Percentiles rank a stretch among this genome's conserved stretches.
These are phyloP conservation scores for Populus alba DNA, from an alignment of 345 rosid species.

Conservation along the genomic window DNA sequence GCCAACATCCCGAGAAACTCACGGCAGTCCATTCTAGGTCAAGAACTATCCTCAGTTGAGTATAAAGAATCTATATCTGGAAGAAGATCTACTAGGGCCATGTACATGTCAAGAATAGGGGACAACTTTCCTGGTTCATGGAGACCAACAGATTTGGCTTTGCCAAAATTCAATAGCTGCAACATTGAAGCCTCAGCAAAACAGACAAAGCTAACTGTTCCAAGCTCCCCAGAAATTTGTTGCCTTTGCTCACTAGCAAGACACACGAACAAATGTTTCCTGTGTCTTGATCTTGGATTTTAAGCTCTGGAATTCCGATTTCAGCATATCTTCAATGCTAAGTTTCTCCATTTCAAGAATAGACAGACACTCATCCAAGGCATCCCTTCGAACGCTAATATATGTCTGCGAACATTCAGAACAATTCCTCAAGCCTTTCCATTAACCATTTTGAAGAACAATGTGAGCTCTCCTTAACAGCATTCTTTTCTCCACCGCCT, in stretches of 20 bases:
- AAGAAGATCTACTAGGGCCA: constrained; percentile 57
- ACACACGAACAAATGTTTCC: constrained; percentile 60
- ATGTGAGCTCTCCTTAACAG: too few species aligned
- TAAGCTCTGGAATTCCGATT: constrained; percentile 65
- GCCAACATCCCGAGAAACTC: constrained; percentile 64
- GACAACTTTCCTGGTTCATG: constrained; percentile 66
- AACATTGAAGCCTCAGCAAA: constrained; percentile 72
- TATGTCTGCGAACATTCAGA: constrained; percentile 75
- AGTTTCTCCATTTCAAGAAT: constrained; percentile 74
- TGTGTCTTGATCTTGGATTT: constrained; percentile 72
- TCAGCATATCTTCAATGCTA: constrained; percentile 81
- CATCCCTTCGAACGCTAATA: constrained; percentile 56
- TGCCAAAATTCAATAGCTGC: constrained; percentile 78
- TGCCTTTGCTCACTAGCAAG: constrained; percentile 69
- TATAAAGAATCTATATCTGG: constrained; percentile 61
- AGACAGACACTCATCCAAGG: constrained; percentile 70
- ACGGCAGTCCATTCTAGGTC: constrained; percentile 48
- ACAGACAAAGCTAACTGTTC: constrained; percentile 38
- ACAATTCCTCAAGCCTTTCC: too few species aligned
- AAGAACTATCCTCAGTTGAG: constrained; percentile 43
- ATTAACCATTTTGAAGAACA: too few species aligned
- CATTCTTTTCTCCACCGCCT: too few species aligned
- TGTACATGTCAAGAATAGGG: constrained; percentile 80
- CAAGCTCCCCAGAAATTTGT: constrained; percentile 59
- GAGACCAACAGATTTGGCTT: constrained; percentile 74